Conservation (phyloP, 805 yeast genomes). For the Saturnispora galanensis region DNA sequence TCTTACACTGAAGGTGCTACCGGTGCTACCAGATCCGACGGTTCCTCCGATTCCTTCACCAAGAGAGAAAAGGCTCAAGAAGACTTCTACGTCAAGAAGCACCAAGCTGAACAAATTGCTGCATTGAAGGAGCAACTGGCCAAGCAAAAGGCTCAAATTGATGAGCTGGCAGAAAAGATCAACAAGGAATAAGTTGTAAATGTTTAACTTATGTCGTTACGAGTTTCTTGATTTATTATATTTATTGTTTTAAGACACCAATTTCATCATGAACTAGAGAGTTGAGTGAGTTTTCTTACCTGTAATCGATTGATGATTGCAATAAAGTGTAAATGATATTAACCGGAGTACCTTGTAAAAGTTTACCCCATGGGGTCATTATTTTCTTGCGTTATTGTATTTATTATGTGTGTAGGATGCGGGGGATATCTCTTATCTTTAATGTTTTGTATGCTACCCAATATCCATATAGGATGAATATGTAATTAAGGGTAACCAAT, state of each 20-base stretch:
- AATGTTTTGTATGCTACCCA: too few species aligned
- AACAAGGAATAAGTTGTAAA: constrained; percentile 18
- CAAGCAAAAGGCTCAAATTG: constrained; percentile 56
- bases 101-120: constrained; percentile 80
- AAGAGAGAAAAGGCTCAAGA: constrained; percentile 93
- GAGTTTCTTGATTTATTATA: neutral
- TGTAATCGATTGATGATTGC: too few species aligned
- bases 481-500: too few species aligned
- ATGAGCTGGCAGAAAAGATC: constrained; percentile 40
- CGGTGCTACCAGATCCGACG: constrained; percentile 47
- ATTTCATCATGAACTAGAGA: too few species aligned
- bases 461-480: too few species aligned
- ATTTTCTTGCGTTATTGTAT: too few species aligned
- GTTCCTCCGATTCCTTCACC: constrained; percentile 50
- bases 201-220: neutral
- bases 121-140: constrained; percentile 66
- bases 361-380: too few species aligned
- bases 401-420: too few species aligned
- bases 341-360: too few species aligned
- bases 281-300: too few species aligned
- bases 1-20: constrained; percentile 48
- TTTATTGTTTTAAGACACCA: neutral
- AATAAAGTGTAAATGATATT: too few species aligned
- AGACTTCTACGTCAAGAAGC: constrained; percentile 74
- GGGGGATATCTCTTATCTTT: too few species aligned